These are phyloP conservation scores for Glycine soja DNA, from an alignment of 306 rosid genomes.

Conservation along the genomic window DNA sequence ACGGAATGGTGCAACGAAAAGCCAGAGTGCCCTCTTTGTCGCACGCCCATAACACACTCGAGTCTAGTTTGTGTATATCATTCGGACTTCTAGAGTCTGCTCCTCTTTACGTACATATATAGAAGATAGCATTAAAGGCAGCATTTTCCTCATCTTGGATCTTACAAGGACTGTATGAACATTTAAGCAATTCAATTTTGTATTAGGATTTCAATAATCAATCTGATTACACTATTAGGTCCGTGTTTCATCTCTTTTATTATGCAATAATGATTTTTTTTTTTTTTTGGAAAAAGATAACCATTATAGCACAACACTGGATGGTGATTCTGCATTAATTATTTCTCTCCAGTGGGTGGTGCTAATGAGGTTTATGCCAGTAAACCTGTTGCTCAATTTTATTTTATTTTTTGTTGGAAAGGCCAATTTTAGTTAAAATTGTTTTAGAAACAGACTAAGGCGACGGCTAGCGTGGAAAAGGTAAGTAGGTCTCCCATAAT, in stretches of 20 bases:
- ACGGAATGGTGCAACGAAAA: conserved; percentile 99
- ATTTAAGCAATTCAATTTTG: conserved; percentile 30
- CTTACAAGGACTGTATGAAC: conserved; percentile 24
- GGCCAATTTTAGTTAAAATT: too few relatives aligned
- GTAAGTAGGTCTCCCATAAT: too few relatives aligned
- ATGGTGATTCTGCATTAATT: not conserved
- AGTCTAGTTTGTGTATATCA: conserved; percentile 87
- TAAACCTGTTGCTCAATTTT: not conserved
- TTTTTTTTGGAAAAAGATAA: not conserved
- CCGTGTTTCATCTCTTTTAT: not conserved
- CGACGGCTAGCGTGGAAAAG: too few relatives aligned
- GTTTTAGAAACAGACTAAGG: too few relatives aligned
- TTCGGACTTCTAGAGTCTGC: conserved; percentile 83
- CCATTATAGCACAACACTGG: not conserved
- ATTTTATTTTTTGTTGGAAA: too few relatives aligned
- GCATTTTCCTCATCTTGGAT: conserved; percentile 13
- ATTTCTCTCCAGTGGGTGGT: not conserved
- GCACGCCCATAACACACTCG: conserved; percentile 88
- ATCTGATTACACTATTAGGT: not conserved
- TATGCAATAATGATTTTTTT: too few relatives aligned
- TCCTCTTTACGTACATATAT: conserved; percentile 21
- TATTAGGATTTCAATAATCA: not conserved
- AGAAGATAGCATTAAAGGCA: conserved; percentile 37
- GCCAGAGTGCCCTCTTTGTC: conserved; percentile 99
- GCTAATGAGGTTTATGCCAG: not conserved